These are phyloP conservation scores for Cryptosporidium baileyi DNA, from an alignment of 169 alveolate genomes.

Conservation along the genomic window DNA sequence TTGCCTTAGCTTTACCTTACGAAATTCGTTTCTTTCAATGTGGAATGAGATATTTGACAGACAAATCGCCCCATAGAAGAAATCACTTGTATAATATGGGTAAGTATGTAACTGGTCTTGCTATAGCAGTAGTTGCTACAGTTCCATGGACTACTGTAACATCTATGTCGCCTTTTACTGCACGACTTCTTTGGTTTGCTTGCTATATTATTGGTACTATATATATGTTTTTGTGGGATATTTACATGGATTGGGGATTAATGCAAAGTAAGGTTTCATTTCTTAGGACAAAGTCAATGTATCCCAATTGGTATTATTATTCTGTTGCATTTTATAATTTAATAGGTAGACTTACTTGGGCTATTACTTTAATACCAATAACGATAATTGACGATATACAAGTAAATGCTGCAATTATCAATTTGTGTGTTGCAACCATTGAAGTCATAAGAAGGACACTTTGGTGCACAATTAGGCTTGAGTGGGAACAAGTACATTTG, in stretches of 20 bases:
- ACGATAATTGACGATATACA: conserved; percentile 71
- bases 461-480: conserved; percentile 70
- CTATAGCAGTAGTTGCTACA: conserved; percentile 49
- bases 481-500: conserved; percentile 68
- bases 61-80: conserved; percentile 39
- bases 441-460: conserved; percentile 51
- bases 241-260: conserved; percentile 87
- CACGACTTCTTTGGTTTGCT: conserved; percentile 75
- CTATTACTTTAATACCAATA: conserved; percentile 80
- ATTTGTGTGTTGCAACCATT: conserved; percentile 46
- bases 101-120: conserved; percentile 17
- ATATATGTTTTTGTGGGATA: conserved; percentile 86
- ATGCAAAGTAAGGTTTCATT: conserved; percentile 36
- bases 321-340: conserved; percentile 73
- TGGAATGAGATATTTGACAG: conserved; percentile 76
- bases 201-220: conserved; percentile 82
- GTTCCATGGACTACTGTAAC: conserved; percentile 66
- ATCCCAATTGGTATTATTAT: conserved; percentile 75
- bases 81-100: conserved; percentile 37
- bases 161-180: conserved; percentile 68
- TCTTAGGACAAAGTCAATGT: conserved; percentile 70
- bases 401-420: conserved; percentile 52
- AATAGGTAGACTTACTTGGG: conserved; percentile 82
- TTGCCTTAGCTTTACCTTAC: conserved; percentile 81
- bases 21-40: conserved; percentile 84